phyloP scores from a whole-genome alignment of 441 rosid genomes.

The Pelargonium cotyledonis region DNA sequence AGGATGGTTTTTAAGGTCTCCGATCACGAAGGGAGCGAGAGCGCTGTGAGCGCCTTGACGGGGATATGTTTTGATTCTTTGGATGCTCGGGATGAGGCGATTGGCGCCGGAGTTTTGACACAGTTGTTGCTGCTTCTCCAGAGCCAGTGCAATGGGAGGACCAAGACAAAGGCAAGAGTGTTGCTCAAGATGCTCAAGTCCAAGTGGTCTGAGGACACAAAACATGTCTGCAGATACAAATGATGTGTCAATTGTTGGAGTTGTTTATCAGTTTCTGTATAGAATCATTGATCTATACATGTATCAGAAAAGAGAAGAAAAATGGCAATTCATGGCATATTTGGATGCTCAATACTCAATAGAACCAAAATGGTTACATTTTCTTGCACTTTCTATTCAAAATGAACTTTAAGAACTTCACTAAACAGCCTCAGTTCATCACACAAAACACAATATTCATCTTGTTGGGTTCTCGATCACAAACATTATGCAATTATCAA shows the following conservation, averaged over 20 bases:
- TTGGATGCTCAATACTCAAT: background rate
- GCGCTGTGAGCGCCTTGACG: slow-evolving; percentile 40
- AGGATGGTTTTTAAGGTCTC: slow-evolving; percentile 62
- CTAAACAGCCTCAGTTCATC: too few relatives aligned
- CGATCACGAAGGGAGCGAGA: slow-evolving; percentile 52
- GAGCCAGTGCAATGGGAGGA: slow-evolving; percentile 49
- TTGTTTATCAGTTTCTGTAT: background rate
- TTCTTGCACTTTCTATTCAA: background rate
- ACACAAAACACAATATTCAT: too few relatives aligned
- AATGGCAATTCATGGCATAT: background rate
- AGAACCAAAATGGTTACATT: background rate
- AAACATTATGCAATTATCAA: too few relatives aligned
- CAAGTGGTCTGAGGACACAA: slow-evolving; percentile 25
- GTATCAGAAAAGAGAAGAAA: background rate
- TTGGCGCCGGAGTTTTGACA: slow-evolving; percentile 38
- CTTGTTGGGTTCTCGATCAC: too few relatives aligned
- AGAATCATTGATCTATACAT: slow-evolving; percentile 1
- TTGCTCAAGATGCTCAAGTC: slow-evolving; percentile 51
- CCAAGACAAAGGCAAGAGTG: slow-evolving; percentile 47
- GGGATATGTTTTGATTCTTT: slow-evolving; percentile 33
- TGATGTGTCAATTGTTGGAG: background rate
- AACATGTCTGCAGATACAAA: slow-evolving; percentile 9
- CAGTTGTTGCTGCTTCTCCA: slow-evolving; percentile 53
- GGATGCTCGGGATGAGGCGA: slow-evolving; percentile 45
- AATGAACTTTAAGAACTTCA: background rate